Evolutionary conservation across 108 stramenopile genomes (phyloP).

Genomic region (Schizochytrium sp.): DNA sequence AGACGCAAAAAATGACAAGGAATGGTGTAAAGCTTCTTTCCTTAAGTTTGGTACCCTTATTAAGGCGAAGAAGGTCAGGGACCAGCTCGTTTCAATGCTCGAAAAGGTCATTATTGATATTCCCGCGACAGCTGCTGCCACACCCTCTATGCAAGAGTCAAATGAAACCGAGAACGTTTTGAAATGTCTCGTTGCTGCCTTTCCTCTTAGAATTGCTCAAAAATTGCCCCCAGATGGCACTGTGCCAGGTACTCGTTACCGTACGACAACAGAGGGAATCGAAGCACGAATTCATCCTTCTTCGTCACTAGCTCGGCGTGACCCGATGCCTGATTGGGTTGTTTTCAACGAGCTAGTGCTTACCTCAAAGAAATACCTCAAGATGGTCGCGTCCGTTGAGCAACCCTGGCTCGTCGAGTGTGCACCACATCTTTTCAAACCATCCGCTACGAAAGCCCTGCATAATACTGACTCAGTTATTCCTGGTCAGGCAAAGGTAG

Average conservation of each 20-base stretch:
- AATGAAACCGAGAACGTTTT: background rate
- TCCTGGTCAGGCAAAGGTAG: too few relatives aligned
- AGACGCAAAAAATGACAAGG: background rate
- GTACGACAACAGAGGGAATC: conserved; percentile 7
- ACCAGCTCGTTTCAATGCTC: conserved; percentile 48
- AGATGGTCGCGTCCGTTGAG: conserved; percentile 91
- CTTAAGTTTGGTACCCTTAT: conserved; percentile 43
- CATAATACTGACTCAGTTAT: background rate
- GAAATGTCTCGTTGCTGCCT: conserved; percentile 31
- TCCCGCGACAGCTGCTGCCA: background rate
- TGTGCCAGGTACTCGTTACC: conserved; percentile 7
- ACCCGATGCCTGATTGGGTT: conserved; percentile 94
- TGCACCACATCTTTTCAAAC: conserved; percentile 84
- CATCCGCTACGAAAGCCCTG: background rate
- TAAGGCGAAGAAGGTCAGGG: conserved; percentile 33
- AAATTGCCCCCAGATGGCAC: background rate
- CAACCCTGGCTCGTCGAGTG: conserved; percentile 95
- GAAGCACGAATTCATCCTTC: conserved; percentile 53
- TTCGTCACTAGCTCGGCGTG: conserved; percentile 57
- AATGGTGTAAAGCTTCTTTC: conserved; percentile 33
- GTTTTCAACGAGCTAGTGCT: conserved; percentile 98
- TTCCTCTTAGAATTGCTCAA: conserved; percentile 51
- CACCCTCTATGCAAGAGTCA: background rate
- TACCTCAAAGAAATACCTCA: conserved; percentile 96
- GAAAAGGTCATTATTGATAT: background rate